Base-by-base conservation (phyloP, 2,329 filamentous ascomycete species). In the Diaporthe helianthi region DNA sequence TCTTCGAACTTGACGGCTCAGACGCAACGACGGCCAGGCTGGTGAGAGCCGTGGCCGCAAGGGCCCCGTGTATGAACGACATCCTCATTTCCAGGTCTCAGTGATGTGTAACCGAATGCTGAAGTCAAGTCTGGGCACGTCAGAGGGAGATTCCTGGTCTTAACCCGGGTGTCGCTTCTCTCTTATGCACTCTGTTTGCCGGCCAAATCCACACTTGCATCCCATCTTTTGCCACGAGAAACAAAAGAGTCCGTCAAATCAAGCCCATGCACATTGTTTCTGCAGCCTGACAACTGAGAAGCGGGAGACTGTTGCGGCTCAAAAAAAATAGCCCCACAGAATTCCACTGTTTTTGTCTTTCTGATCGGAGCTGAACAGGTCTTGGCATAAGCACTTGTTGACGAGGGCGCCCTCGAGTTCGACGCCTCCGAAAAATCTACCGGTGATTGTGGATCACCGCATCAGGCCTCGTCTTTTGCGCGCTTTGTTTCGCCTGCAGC, bases 311-410 rank as follows among this genome's bases (percentile, higher is more conserved):
- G 58, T 44, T 63, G 58, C 58, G 58, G 58, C 58, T 63, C 58
- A 63, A 49, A 13, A 49, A 13, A 49, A 38, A 44, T 19, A 3
- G n/a, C 13, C 36, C 13, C 6, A 29, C 58, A 17, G 4, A 31
- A 49, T 15, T 19, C 19, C n/a, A 15, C n/a, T 36, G 9, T 36
- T 2, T 9, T 49, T 63, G 58, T 63, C 58, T 33, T n/a, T n/a
- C n/a, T 63, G 12, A 31, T 63, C 58, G 58, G 58, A 44, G 58
- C 58, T 63, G 58, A 63, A 49, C 44, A 12, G 41, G 41, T 49
- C 58, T 63, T 63, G 58, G 58, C 58, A 63, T 49, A 63, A 63
- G 58, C 58, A n/a, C 44, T 33, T 33, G 26, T 36, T 19, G 29
- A 63, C n/a, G 26, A 26, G 49, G 58, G 58, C 44, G 58, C 6